Evolutionary conservation across 352 stramenopile genomes (phyloP).

Genomic region (Pythium dissimile): DNA sequence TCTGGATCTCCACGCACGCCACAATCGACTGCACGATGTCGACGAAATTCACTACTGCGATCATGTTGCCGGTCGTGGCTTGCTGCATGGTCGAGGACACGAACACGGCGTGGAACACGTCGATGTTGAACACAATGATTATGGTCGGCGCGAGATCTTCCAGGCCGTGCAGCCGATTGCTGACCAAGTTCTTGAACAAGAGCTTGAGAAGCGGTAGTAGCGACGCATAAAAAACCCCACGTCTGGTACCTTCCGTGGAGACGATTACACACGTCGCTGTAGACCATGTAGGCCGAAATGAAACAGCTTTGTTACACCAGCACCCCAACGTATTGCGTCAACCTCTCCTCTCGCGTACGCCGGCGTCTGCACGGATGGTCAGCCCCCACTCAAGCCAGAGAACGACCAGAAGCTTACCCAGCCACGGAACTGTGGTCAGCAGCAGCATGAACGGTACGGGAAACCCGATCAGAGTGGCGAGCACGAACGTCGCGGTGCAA

Average conservation of each 20-base stretch:
- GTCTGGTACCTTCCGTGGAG: neutral
- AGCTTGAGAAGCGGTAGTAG: conserved; percentile 7
- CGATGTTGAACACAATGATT: conserved; percentile 29
- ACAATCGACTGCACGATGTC: neutral
- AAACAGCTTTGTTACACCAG: neutral
- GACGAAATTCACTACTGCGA: neutral
- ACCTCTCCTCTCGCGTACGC: neutral
- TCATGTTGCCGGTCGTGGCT: conserved; percentile 10
- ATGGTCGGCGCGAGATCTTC: conserved; percentile 20
- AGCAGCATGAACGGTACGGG: neutral
- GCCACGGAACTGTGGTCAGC: neutral
- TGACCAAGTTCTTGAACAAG: conserved; percentile 9
- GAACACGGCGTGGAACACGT: conserved; percentile 29
- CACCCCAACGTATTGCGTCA: neutral
- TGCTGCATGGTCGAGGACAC: conserved; percentile 32
- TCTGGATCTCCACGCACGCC: neutral
- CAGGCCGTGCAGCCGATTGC: neutral
- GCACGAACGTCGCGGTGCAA: neutral
- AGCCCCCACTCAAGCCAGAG: neutral
- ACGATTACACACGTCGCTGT: neutral
- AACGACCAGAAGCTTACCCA: neutral
- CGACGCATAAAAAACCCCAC: neutral
- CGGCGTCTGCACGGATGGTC: neutral
- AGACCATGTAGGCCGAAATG: neutral
- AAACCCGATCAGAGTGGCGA: neutral